Conservation (phyloP, 1,284 basidiomycete genomes). For the Microbotryum violaceum region DNA sequence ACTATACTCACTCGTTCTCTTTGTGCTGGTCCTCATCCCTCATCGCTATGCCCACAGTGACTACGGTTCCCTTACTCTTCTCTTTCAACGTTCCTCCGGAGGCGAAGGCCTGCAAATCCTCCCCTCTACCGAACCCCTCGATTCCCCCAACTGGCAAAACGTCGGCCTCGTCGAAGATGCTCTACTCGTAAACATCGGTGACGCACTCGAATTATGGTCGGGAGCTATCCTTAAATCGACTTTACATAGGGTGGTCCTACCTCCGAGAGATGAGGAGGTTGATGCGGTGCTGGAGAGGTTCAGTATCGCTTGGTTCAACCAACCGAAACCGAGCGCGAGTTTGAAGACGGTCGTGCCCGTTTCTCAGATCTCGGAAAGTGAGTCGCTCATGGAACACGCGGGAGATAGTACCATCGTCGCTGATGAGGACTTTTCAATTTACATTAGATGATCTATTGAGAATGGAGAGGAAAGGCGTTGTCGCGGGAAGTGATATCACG, state of each 20-base stretch:
- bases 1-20: background rate
- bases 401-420: background rate
- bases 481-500: constrained; percentile 15
- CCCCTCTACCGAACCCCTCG: constrained; percentile 16
- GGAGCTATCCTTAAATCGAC: constrained; percentile 28
- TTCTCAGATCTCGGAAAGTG: constrained; percentile 19
- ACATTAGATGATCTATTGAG: constrained; percentile 18
- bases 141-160: constrained; percentile 14
- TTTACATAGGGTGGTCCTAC: constrained; percentile 25
- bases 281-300: constrained; percentile 13
- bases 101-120: constrained; percentile 29
- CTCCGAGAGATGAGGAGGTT: background rate
- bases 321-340: constrained; percentile 14
- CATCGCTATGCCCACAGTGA: constrained; percentile 2
- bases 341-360: constrained; percentile 22
- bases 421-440: background rate
- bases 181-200: constrained; percentile 27
- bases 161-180: constrained; percentile 19
- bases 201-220: constrained; percentile 22
- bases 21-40: background rate
- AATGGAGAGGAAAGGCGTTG: constrained; percentile 27
- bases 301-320: constrained; percentile 30
- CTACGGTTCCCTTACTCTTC: constrained; percentile 19
- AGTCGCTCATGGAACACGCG: background rate
- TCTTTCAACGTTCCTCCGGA: constrained; percentile 21